Evolutionary conservation across 768 basidiomycete genomes (phyloP).

Genomic region (Mycena latifolia): DNA sequence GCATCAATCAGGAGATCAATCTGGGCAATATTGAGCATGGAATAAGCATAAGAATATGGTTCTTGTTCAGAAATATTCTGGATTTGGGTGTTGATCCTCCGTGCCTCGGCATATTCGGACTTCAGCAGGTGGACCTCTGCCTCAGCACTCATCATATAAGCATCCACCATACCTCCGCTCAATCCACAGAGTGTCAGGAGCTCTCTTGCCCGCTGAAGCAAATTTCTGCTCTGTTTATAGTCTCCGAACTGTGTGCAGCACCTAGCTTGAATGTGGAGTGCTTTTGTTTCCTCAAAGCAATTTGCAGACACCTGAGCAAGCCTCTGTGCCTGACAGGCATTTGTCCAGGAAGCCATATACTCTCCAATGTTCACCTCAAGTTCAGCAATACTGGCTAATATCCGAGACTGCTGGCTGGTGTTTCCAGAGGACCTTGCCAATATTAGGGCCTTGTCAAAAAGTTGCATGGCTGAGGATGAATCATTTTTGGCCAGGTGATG

Average conservation of each 20-base stretch:
- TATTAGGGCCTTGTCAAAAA: neutral
- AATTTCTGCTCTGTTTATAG: neutral
- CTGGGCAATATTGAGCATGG: too few relatives aligned
- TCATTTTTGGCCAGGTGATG: neutral
- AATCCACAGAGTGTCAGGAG: too few relatives aligned
- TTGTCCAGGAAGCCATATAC: neutral
- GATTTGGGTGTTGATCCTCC: neutral
- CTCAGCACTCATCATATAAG: too few relatives aligned
- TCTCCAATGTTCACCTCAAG: neutral
- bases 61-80: too few relatives aligned
- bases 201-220: neutral
- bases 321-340: too few relatives aligned
- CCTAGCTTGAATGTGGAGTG: neutral
- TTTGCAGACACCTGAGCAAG: too few relatives aligned
- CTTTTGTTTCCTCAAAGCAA: neutral
- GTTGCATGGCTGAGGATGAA: neutral
- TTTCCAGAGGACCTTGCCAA: too few relatives aligned
- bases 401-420: neutral
- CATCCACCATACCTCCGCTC: too few relatives aligned
- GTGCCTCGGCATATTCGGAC: too few relatives aligned
- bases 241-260: neutral
- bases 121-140: too few relatives aligned
- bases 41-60: too few relatives aligned
- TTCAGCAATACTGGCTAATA: neutral
- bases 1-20: too few relatives aligned